Conservation (phyloP, 1,284 basidiomycete genomes). For the Boletellus deceptivus region DNA sequence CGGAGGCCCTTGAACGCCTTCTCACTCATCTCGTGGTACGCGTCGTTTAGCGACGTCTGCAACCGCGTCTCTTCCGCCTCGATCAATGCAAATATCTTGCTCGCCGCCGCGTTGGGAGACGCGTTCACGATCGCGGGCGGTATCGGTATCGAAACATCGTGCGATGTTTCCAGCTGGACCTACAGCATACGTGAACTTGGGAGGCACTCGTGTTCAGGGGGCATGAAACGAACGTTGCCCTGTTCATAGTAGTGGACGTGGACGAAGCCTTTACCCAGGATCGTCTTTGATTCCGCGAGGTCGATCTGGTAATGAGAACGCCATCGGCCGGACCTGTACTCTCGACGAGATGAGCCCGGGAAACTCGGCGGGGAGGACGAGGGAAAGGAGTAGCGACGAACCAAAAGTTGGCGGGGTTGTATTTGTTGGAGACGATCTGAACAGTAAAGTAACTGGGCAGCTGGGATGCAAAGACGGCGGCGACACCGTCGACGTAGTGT, state of each 20-base stretch:
- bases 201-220: background rate
- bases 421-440: slow-evolving; percentile 90
- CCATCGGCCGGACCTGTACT: slow-evolving; percentile 86
- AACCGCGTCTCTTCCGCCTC: slow-evolving; percentile 76
- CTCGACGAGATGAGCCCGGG: slow-evolving; percentile 1
- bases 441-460: slow-evolving; percentile 58
- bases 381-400: slow-evolving; percentile 25
- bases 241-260: slow-evolving; percentile 97
- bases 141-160: slow-evolving; percentile 63
- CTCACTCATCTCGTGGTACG: slow-evolving; percentile 85
- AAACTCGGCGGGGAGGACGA: background rate
- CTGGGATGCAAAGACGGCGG: slow-evolving; percentile 59
- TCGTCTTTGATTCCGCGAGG: slow-evolving; percentile 45
- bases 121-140: slow-evolving; percentile 54
- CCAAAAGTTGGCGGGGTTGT: slow-evolving; percentile 92
- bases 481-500: slow-evolving; percentile 77
- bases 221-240: slow-evolving; percentile 69
- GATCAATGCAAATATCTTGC: slow-evolving; percentile 79
- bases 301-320: slow-evolving; percentile 75
- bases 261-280: slow-evolving; percentile 68
- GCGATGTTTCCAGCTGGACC: slow-evolving; percentile 85
- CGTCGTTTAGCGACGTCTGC: slow-evolving; percentile 74
- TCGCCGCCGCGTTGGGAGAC: slow-evolving; percentile 53
- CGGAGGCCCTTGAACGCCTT: slow-evolving; percentile 89
- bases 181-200: slow-evolving; percentile 33